Evolutionary conservation across 345 rosid genomes (phyloP).

Genomic region (Balakata baccata): DNA sequence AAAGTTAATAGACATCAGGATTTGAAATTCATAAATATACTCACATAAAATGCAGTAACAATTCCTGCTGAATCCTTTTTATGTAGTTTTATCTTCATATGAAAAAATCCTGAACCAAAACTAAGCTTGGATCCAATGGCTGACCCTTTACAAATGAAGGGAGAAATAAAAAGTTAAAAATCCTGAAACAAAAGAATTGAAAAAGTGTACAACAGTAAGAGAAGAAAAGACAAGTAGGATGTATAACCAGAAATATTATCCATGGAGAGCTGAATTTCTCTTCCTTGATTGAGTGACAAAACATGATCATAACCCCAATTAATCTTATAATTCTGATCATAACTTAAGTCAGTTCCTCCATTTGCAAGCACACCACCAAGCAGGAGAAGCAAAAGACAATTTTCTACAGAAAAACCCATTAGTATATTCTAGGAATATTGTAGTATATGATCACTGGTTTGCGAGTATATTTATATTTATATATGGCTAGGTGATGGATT

Average conservation of each 20-base stretch:
- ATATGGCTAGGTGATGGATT: no score
- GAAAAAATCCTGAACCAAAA: slow-evolving; percentile 55
- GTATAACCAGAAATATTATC: slow-evolving; percentile 45
- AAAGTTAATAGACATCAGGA: no score
- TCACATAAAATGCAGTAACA: slow-evolving; percentile 61
- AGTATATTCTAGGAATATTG: no score
- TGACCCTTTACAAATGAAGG: slow-evolving; percentile 32
- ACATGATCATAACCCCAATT: slow-evolving; percentile 48
- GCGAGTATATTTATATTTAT: no score
- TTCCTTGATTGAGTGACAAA: slow-evolving; percentile 23
- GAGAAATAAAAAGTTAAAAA: not conserved
- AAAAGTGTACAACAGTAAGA: no score
- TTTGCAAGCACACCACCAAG: slow-evolving; percentile 6
- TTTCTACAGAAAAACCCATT: no score
- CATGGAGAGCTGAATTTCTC: slow-evolving; percentile 43
- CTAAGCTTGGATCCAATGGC: slow-evolving; percentile 48
- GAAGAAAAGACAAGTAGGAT: no score
- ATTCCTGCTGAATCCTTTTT: slow-evolving; percentile 55
- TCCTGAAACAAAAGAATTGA: no score
- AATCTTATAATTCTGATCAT: slow-evolving; percentile 37
- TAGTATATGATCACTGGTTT: no score
- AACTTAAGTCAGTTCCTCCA: slow-evolving; percentile 5
- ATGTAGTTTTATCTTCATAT: slow-evolving; percentile 47
- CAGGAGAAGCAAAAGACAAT: no score
- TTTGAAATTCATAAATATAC: not conserved